Percentiles rank a stretch among this genome's conserved stretches.
These are phyloP conservation scores for Nepenthes mirabilis DNA, from an alignment of 148 eudicot genomes.

Conservation along the genomic window DNA sequence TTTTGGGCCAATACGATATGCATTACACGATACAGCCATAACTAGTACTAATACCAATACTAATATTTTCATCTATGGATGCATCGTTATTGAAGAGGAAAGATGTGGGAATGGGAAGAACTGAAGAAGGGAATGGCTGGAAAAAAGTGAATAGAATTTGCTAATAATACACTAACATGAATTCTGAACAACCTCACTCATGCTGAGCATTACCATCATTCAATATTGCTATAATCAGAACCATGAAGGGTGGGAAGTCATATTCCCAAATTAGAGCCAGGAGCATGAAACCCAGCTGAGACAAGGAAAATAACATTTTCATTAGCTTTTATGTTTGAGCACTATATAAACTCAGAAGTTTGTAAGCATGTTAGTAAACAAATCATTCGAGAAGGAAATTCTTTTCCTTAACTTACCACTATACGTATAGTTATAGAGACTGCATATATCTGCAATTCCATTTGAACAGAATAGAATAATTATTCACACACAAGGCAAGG, in stretches of 20 bases:
- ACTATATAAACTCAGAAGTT: not conserved
- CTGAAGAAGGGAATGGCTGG: too few species aligned
- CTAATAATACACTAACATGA: not conserved
- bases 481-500: not conserved
- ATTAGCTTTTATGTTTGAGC: not conserved
- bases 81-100: too few species aligned
- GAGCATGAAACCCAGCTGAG: constrained; percentile 66
- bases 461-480: not conserved
- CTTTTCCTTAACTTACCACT: constrained; percentile 30
- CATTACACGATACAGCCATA: not conserved
- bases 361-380: not conserved
- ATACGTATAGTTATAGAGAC: constrained; percentile 69
- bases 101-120: too few species aligned
- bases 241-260: constrained; percentile 79
- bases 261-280: constrained; percentile 67
- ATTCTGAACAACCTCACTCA: too few species aligned
- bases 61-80: too few species aligned
- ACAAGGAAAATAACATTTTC: constrained; percentile 3
- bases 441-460: constrained; percentile 52
- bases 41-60: too few species aligned
- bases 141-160: not conserved
- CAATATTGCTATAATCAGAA: constrained; percentile 54
- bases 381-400: too few species aligned
- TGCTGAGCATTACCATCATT: constrained; percentile 41
- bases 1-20: not conserved